These are phyloP conservation scores for Trichosporon sp. DNA, from an alignment of 1,284 basidiomycete genomes.

Conservation along the genomic window DNA sequence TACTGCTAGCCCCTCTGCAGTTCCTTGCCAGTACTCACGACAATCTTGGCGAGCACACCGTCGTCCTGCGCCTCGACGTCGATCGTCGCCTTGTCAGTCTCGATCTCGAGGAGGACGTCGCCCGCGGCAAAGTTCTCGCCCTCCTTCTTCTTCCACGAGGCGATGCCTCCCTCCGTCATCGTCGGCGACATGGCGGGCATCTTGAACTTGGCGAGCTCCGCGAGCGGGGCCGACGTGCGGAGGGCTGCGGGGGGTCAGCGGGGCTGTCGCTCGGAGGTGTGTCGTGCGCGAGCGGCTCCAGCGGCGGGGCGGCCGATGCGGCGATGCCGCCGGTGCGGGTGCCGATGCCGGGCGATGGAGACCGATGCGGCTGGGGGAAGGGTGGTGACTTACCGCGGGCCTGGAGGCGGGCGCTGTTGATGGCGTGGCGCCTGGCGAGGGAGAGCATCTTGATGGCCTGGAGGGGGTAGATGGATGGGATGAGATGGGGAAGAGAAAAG, in stretches of 20 bases:
- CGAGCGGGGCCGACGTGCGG: slow-evolving; percentile 69
- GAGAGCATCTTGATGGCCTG: slow-evolving; percentile 35
- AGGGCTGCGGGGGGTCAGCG: slow-evolving; percentile 59
- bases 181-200: slow-evolving; percentile 99
- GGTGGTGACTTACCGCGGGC: slow-evolving; percentile 32
- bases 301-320: not conserved
- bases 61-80: slow-evolving; percentile 99
- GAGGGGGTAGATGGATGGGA: slow-evolving; percentile 4
- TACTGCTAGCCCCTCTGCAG: not conserved
- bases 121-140: slow-evolving; percentile 84
- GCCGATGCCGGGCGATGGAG: not conserved
- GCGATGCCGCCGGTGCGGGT: not conserved
- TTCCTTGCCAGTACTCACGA: slow-evolving; percentile 50
- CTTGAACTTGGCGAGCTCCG: slow-evolving; percentile 80
- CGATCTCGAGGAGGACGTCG: slow-evolving; percentile 76
- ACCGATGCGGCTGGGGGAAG: not conserved
- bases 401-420: slow-evolving; percentile 25
- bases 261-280: not conserved
- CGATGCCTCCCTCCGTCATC: slow-evolving; percentile 99
- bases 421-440: slow-evolving; percentile 40
- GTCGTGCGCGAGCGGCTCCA: not conserved
- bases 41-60: slow-evolving; percentile 85
- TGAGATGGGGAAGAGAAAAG: not conserved
- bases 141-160: slow-evolving; percentile 94
- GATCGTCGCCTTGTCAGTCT: slow-evolving; percentile 99